Evolutionary conservation across 2,329 filamentous ascomycete species (phyloP), one percentile per base, ranked within the genome.

Genomic region (Sphaerulina populicola): DNA sequence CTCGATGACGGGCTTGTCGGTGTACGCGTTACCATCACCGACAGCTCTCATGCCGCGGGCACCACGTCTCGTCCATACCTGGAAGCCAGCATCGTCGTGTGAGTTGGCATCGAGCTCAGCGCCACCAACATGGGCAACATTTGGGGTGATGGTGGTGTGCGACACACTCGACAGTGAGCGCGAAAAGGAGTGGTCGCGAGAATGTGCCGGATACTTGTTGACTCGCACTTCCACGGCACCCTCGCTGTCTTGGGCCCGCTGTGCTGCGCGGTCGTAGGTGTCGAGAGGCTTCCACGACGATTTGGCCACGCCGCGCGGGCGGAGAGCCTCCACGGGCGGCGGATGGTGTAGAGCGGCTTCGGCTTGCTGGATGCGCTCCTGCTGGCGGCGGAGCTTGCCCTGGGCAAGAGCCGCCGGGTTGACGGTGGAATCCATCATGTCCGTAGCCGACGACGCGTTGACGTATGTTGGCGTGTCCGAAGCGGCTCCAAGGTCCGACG

Each of bases 351-450:
- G 46, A 4, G 62, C 56, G 27, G 64, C 59, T 18, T 68, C 64
- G 5, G 60, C 62, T 27, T 60, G 58, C 36, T 60, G 56, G 29
- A 64, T 66, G 46, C 64, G 62, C 51, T 61, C 60, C 31, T 61
- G 61, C 52, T 68, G 64, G 21, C 65, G 64, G 38, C 60, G 61
- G 1, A 68, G 57, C 53, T 64, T 66, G 12, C 62, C 62, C 27
- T 62, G 57, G 5, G 64, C 64, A 35, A 60, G 56, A 9, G 59
- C 57, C 46, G 55, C 39, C 33, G 44, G 36, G 40, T 47, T 23
- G 29, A 46, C 14, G 35, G 31, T 40, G 43, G 54, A 42, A 37
- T 55, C 40, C 23, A 27, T 5, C 23, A 27, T 27, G 47, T 6
- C 31, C 21, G 21, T 15, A 37, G 14, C 33, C 23, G 44, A 29